Base-by-base conservation (phyloP, 164 flowering plant species). In the Pachysandra terminalis region DNA sequence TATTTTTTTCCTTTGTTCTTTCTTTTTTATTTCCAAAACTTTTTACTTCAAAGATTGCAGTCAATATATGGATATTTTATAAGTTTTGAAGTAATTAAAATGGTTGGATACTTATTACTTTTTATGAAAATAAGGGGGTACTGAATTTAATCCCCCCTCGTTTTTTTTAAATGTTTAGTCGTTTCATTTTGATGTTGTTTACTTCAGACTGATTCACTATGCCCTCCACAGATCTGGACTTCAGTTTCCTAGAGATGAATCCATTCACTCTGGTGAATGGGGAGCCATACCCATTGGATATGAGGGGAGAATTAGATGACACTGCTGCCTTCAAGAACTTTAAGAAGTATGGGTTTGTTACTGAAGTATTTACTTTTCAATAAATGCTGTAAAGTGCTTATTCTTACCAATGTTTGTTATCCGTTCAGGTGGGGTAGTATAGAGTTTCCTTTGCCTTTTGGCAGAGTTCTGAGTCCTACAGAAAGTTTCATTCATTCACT, bases 291-390 rank as follows among this genome's bases (percentile, higher is more conserved):
- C 96, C 96, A 9, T 72, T 93, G 78, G 96, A 93, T 72, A 93
- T 89, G 98, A 83, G 96, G 56, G 98, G 96, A 54, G 97, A 90
- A 64, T 67, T 92, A 84, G 97, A 92, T 80, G 96, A 92, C 64
- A 92, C 97, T 61, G 96, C 97, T 63, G 86, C 94, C 28, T 92
- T 92, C 78, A 90, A 92, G 81, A 92, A 92, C 79, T 92, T 92
- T 54, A 86, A 88, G 37, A 92, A 87, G 98, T 92, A 88, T n/a
- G 17, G 32, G 12, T 71, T 27, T 26, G 26, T 35, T 32, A 13
- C 28, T 40, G 28, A 12, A 26, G 53, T 17, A n/a, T 26, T 71
- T 27, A 10, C 4, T 45, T 45, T 12, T 5, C 51, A 10, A 5
- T 12, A 45, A 15, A 21, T 56, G 21, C 9, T 9, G 14, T 13